These are phyloP conservation scores for Rhynchospora tenuis DNA, from an alignment of 176 grass and related monocot species.

Conservation along the genomic window DNA sequence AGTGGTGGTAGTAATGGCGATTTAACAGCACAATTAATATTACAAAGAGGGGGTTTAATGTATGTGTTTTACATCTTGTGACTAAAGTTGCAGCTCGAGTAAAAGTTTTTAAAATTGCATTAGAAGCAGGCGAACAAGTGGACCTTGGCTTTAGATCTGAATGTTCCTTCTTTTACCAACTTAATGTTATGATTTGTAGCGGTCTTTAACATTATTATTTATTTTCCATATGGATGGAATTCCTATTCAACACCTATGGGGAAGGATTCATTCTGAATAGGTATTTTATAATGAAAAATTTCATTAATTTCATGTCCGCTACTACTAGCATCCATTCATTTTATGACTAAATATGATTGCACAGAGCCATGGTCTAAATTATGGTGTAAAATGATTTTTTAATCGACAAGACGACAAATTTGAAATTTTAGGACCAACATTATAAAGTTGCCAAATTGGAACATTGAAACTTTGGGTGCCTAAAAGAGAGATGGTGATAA, in stretches of 20 bases:
- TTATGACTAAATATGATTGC: neutral
- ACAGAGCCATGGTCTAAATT: neutral
- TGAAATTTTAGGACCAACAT: neutral
- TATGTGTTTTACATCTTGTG: neutral
- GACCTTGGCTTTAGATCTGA: neutral
- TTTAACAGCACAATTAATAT: neutral
- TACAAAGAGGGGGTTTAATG: neutral
- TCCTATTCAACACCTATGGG: neutral
- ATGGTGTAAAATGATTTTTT: neutral
- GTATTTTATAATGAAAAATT: neutral
- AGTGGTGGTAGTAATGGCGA: neutral
- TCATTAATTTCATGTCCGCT: neutral
- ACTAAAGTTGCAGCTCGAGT: neutral
- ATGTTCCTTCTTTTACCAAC: neutral
- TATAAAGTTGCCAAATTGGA: neutral
- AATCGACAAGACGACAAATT: neutral
- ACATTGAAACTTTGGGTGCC: neutral
- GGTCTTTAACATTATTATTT: neutral
- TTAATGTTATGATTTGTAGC: neutral
- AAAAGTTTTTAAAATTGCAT: neutral
- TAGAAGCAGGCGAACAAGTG: neutral
- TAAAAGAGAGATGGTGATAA: neutral
- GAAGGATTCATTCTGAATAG: neutral
- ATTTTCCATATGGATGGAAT: neutral
- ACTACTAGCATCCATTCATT: neutral